Conservation (phyloP, 768 basidiomycete genomes). For the Kwoniella pini region DNA sequence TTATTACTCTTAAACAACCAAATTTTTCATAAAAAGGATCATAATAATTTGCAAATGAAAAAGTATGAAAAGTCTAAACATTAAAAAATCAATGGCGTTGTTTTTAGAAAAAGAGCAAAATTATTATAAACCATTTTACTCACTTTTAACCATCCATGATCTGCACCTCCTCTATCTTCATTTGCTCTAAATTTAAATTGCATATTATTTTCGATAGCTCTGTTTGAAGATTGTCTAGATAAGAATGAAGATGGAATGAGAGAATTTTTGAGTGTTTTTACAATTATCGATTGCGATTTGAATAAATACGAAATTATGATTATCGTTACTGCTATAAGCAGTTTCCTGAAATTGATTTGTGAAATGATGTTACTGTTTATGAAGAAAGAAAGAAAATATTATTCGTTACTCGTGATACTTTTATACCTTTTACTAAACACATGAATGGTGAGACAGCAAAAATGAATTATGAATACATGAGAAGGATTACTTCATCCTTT, state of each 20-base stretch:
- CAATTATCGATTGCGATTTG: too few relatives aligned
- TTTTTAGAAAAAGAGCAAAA: too few relatives aligned
- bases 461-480: not conserved
- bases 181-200: slow-evolving; percentile 59
- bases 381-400: not conserved
- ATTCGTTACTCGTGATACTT: not conserved
- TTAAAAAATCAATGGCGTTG: not conserved
- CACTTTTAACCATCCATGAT: slow-evolving; percentile 84
- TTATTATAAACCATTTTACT: too few relatives aligned
- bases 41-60: slow-evolving; percentile 61
- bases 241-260: too few relatives aligned
- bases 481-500: slow-evolving; percentile 6
- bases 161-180: slow-evolving; percentile 68
- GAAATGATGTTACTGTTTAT: slow-evolving; percentile 6
- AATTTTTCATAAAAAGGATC: slow-evolving; percentile 64
- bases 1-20: slow-evolving; percentile 81
- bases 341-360: not conserved
- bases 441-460: not conserved
- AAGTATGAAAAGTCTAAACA: slow-evolving; percentile 40
- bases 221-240: too few relatives aligned
- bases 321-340: not conserved
- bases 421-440: slow-evolving; percentile 6
- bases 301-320: slow-evolving; percentile 5
- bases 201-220: too few relatives aligned
- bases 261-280: too few relatives aligned